Conservation (phyloP, 306 rosid species). For the Quercus gilva region DNA sequence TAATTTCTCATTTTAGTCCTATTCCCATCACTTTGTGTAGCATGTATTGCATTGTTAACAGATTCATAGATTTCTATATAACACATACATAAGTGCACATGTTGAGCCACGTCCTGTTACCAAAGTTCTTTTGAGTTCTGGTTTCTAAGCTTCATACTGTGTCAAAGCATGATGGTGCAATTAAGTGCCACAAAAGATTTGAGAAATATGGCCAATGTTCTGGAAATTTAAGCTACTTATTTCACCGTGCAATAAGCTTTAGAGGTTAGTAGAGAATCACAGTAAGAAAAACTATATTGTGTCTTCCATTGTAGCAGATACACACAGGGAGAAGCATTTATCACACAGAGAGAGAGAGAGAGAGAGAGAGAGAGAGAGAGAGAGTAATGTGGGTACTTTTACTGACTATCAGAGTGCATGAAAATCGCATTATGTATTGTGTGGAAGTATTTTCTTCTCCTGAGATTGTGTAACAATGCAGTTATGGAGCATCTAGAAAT, state of each 20-base stretch:
- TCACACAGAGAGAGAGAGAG: too few relatives aligned
- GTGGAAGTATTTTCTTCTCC: too few relatives aligned
- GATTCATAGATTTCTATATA: not conserved
- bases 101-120: not conserved
- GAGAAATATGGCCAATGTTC: too few relatives aligned
- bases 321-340: too few relatives aligned
- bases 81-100: constrained; percentile 4
- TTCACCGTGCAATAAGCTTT: not conserved
- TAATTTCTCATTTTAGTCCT: constrained; percentile 9
- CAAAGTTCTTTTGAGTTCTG: not conserved
- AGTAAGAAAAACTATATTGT: not conserved
- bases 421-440: not conserved
- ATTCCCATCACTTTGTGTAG: not conserved
- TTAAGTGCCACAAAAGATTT: too few relatives aligned
- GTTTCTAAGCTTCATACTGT: not conserved
- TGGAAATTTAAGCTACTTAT: not conserved
- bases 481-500: not conserved
- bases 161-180: not conserved
- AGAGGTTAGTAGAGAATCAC: not conserved
- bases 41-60: constrained; percentile 10
- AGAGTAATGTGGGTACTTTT: not conserved
- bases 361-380: not conserved
- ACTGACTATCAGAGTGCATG: not conserved
- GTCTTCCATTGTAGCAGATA: not conserved
- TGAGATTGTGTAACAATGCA: not conserved